These are phyloP conservation scores for Zygosaccharomyces pseudobailii DNA, from an alignment of 1,139 yeast genomes.

Conservation along the genomic window DNA sequence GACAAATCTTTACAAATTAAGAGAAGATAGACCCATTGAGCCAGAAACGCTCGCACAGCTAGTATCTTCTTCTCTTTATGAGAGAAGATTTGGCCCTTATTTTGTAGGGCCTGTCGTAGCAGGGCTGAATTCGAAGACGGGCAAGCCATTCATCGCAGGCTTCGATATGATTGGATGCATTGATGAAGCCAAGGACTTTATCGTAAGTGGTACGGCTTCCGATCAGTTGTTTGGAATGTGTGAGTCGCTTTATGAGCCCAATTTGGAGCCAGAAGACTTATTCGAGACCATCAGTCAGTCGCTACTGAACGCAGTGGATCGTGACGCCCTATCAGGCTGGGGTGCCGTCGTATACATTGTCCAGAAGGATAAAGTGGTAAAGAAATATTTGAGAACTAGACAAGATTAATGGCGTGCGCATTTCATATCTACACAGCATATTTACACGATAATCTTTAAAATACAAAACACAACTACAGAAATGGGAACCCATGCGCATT, in stretches of 20 bases:
- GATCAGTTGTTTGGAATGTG: slow-evolving; percentile 99
- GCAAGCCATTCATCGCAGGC: slow-evolving; percentile 88
- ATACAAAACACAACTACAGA: neutral
- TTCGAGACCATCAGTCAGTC: slow-evolving; percentile 97
- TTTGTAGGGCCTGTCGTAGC: slow-evolving; percentile 97
- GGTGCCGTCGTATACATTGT: slow-evolving; percentile 96
- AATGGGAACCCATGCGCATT: neutral
- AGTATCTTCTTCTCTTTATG: slow-evolving; percentile 85
- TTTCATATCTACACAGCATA: slow-evolving; percentile 4
- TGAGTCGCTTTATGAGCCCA: slow-evolving; percentile 92
- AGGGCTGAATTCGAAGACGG: slow-evolving; percentile 77
- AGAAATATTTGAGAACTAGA: slow-evolving; percentile 84
- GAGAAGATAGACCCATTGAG: slow-evolving; percentile 88
- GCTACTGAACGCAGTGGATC: slow-evolving; percentile 86
- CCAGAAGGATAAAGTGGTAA: slow-evolving; percentile 86
- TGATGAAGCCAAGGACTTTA: slow-evolving; percentile 91
- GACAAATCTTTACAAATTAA: slow-evolving; percentile 81
- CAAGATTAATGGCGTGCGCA: slow-evolving; percentile 54
- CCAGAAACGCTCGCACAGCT: slow-evolving; percentile 92
- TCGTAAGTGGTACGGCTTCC: slow-evolving; percentile 94
- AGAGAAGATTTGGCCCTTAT: slow-evolving; percentile 92
- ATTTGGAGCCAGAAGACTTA: slow-evolving; percentile 88
- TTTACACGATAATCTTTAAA: slow-evolving; percentile 4
- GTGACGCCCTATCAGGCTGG: slow-evolving; percentile 98
- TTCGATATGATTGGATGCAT: slow-evolving; percentile 96